Conservation (phyloP, 768 basidiomycete species). For the Mycena pura region DNA sequence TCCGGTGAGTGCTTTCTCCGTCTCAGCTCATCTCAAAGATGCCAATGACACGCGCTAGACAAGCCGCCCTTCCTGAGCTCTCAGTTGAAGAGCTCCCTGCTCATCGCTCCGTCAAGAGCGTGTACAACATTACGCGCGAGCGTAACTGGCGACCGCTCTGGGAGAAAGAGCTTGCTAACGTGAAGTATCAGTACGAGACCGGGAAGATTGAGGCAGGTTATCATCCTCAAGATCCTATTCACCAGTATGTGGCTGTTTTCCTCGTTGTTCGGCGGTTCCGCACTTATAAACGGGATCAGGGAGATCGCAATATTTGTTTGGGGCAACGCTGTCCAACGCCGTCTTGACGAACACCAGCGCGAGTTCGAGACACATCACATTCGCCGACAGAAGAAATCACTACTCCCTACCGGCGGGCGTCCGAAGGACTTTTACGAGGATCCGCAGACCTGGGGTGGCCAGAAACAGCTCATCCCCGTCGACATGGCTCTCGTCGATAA, state of each 20-base stretch:
- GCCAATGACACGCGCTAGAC: too few relatives aligned
- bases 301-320: slow-evolving; percentile 32
- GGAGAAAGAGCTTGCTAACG: slow-evolving; percentile 35
- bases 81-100: slow-evolving; percentile 29
- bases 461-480: slow-evolving; percentile 29
- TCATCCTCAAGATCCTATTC: slow-evolving; percentile 25
- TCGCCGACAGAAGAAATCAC: slow-evolving; percentile 27
- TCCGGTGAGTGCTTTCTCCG: slow-evolving; percentile 24
- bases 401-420: slow-evolving; percentile 31
- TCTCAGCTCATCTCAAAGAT: background rate
- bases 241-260: slow-evolving; percentile 27
- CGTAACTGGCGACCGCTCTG: slow-evolving; percentile 35
- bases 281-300: too few relatives aligned
- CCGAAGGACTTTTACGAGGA: slow-evolving; percentile 31
- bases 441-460: slow-evolving; percentile 26
- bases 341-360: background rate
- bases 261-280: too few relatives aligned
- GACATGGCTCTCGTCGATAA: slow-evolving; percentile 25
- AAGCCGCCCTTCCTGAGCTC: slow-evolving; percentile 26
- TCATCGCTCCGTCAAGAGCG: slow-evolving; percentile 32
- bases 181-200: slow-evolving; percentile 26
- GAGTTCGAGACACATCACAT: slow-evolving; percentile 30
- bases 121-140: slow-evolving; percentile 38
- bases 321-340: slow-evolving; percentile 28
- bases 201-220: slow-evolving; percentile 31